These are phyloP conservation scores for Echium plantagineum DNA, from an alignment of 257 asterid genomes.

Conservation along the genomic window DNA sequence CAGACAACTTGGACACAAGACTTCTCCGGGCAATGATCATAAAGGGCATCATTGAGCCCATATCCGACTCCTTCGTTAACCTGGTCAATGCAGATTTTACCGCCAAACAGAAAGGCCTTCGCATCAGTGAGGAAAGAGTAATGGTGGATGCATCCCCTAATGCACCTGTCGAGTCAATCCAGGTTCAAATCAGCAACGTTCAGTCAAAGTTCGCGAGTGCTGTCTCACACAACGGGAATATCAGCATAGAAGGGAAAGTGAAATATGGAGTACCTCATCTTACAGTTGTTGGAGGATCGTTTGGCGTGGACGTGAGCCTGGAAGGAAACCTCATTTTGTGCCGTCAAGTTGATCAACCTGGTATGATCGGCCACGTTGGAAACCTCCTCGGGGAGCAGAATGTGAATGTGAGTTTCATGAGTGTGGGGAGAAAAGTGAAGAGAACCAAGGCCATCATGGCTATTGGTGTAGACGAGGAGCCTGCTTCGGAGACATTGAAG, in stretches of 20 bases:
- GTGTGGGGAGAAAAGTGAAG: conserved; percentile 78
- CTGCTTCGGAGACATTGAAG: conserved; percentile 60
- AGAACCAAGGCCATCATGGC: conserved; percentile 94
- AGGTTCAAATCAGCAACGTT: conserved; percentile 75
- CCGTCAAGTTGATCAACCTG: conserved; percentile 94
- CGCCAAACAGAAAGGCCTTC: conserved; percentile 80
- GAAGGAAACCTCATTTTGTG: conserved; percentile 87
- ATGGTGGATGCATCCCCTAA: conserved; percentile 75
- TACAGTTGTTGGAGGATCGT: conserved; percentile 81
- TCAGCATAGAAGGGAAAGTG: conserved; percentile 72
- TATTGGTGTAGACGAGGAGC: conserved; percentile 87
- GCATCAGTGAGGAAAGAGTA: conserved; percentile 59
- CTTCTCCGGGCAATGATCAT: conserved; percentile 91
- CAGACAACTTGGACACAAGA: conserved; percentile 85
- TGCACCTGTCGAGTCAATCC: conserved; percentile 63
- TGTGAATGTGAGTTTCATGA: conserved; percentile 86
- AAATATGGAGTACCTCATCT: conserved; percentile 84
- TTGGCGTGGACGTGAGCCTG: conserved; percentile 86
- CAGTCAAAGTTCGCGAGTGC: conserved; percentile 85
- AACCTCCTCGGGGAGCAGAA: conserved; percentile 74
- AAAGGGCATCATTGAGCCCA: conserved; percentile 88
- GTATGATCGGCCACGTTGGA: conserved; percentile 91
- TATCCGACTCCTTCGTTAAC: conserved; percentile 62
- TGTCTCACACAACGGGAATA: conserved; percentile 67
- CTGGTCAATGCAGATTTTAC: conserved; percentile 88